Base-by-base conservation (phyloP, 2,329 filamentous ascomycete genomes). In the Alternaria hordeiaustralica region DNA sequence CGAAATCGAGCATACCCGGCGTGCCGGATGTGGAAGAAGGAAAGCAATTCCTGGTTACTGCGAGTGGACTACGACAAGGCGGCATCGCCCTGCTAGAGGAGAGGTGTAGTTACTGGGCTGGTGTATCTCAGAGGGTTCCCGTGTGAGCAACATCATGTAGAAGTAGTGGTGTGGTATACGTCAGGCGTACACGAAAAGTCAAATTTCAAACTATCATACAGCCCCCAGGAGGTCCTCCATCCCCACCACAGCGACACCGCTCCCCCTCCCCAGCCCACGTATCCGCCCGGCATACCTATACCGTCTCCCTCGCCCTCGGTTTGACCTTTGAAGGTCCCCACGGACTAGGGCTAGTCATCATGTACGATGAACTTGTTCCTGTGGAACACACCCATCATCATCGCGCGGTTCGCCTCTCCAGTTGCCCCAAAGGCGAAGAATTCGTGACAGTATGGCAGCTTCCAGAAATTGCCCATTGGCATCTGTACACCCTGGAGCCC, bases 101-200 rank as follows among this genome's bases (percentile, higher is more conserved):
- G 60, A 78, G 86, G 60, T 89, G 88, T 72, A 80, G 72, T 5
- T 87, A 89, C 68, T 89, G 87, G 87, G 79, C 79, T 60, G 77
- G 76, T 3, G 75, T 86, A 13, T 84, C 82, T 7, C 71, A 75
- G 15, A 78, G 82, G 61, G 78, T 87, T 60, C 84, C 86, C 2
- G 79, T 87, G 30, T 68, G n/a, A 57, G 30, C 36, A 20, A 11
- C 15, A 23, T n/a, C 20, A 41, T 18, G 23, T 41, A 12, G 11
- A 44, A 12, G 30, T 4, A 23, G 23, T 47, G 21, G 23, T 9
- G 9, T 28, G 28, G 36, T 44, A 33, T 25, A 20, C 18, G 30
- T 9, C 8, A 12, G n/a, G 26, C 12, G 9, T 15, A 20, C 49
- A 28, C 10, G 2, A 26, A 15, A 23, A 11, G 20, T 23, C n/a